Base-by-base conservation (phyloP, 345 rosid species). In the Cardamine chenopodiifolia region DNA sequence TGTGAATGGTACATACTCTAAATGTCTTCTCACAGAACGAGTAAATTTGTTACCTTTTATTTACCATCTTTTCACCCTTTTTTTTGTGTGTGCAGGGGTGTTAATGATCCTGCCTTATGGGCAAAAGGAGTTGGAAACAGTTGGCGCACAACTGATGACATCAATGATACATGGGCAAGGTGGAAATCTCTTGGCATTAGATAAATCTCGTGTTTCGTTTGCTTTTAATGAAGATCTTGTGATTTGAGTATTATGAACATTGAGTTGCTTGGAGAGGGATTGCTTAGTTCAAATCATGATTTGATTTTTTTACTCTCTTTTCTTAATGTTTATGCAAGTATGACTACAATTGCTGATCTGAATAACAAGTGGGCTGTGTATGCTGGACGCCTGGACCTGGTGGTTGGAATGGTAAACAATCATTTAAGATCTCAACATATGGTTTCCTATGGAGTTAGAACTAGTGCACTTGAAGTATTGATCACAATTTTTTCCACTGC, bases 381-480 rank as follows among this genome's bases (percentile, higher is more conserved):
- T 83, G 99, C 99, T 0, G 99, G 97, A 77, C 97, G 97, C 52
- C 99, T 0, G 99, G 97, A 77, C 97, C 99, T 55, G 96, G 97
- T 68, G 99, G 97, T 83, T 95, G 99, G 99, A 95, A 95, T 80
- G 99, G 99, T 92, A 86, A 82, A 42, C 52, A 29, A 34, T 44
- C 58, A 35, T 61, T 52, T 29, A 63, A 49, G 9, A 35, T 64
- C 56, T 70, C 19, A 19, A 7, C 5, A 54, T 20, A 9, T 23
- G 31, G 23, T 63, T 20, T n/a, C 12, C 9, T 49, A 6, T 55
- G 45, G 70, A 62, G 32, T 23, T 34, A 62, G 42, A 66, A 47
- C 18, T 73, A 32, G 10, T 52, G 10, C 15, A 39, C 19, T 66
- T 66, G 22, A 25, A 58, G 57, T 18, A 58, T 48, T 72, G 45